Conservation (phyloP, 148 eudicot species). For the Vaccinium vitisidaea region DNA sequence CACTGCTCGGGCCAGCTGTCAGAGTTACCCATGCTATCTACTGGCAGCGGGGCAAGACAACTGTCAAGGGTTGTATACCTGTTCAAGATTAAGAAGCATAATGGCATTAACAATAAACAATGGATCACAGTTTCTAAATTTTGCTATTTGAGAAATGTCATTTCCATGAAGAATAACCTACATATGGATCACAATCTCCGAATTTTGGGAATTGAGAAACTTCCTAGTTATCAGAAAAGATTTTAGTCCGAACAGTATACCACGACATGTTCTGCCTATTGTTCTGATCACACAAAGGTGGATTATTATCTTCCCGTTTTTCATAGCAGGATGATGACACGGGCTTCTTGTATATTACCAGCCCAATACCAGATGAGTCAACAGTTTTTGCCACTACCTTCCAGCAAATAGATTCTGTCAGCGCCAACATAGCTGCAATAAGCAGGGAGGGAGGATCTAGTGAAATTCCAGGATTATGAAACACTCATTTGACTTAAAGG, state of each 20-base stretch:
- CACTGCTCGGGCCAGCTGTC: conserved; percentile 73
- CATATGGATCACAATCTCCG: background rate
- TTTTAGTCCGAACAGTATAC: conserved; percentile 29
- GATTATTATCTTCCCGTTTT: conserved; percentile 51
- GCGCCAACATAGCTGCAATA: conserved; percentile 58
- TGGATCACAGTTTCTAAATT: background rate
- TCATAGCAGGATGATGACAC: conserved; percentile 64
- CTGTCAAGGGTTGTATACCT: conserved; percentile 81
- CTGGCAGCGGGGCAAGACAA: conserved; percentile 67
- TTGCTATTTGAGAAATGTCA: background rate
- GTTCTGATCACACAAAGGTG: conserved; percentile 59
- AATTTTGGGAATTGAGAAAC: background rate
- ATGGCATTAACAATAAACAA: background rate
- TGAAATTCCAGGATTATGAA: background rate
- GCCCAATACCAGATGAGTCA: conserved; percentile 47
- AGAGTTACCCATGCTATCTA: conserved; percentile 20
- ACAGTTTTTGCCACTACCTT: conserved; percentile 40
- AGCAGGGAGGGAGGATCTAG: background rate
- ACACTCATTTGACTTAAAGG: background rate
- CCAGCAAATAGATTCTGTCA: conserved; percentile 72
- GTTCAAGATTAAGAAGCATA: conserved; percentile 14
- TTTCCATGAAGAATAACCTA: background rate
- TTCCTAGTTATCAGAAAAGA: background rate
- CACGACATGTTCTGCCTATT: conserved; percentile 56
- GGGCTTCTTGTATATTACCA: conserved; percentile 87